A percentile compares a stretch with the other conserved stretches of the same genome.
Evolutionary conservation across 2,329 filamentous ascomycete species (phyloP).

Genomic region (Alternaria brassicae): DNA sequence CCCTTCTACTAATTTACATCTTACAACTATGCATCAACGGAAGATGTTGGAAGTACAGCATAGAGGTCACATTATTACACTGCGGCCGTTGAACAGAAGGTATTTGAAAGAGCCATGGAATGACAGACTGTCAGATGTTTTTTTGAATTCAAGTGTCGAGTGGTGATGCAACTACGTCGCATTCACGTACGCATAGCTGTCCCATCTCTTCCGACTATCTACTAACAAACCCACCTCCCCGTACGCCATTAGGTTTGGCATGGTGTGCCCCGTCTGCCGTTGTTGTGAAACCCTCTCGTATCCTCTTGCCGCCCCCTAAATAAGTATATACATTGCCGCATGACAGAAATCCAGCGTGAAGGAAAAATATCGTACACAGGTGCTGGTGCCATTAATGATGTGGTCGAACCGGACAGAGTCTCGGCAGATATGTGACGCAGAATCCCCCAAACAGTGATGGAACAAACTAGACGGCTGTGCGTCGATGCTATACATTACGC

Average conservation of each 20-base stretch:
- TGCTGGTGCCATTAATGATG: constrained; percentile 27
- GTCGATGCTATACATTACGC: constrained; percentile 32
- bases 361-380: constrained; percentile 32
- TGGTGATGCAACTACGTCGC: constrained; percentile 20
- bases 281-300: constrained; percentile 5
- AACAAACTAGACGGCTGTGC: constrained; percentile 24
- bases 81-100: background rate
- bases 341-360: constrained; percentile 20
- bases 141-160: constrained; percentile 12
- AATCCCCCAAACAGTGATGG: background rate
- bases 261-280: constrained; percentile 7
- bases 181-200: constrained; percentile 15
- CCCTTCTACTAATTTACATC: too few relatives aligned
- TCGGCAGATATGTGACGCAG: background rate
- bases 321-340: constrained; percentile 39
- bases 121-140: background rate
- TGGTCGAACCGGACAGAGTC: constrained; percentile 14
- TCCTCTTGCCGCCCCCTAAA: constrained; percentile 3
- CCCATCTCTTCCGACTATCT: constrained; percentile 18
- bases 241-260: constrained; percentile 13
- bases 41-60: background rate
- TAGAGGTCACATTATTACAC: background rate
- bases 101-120: background rate
- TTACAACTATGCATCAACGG: too few relatives aligned
- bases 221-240: constrained; percentile 3